These are phyloP conservation scores for Sarocladiaceae sp. DNA, from an alignment of 2,329 filamentous ascomycete species.

Conservation along the genomic window DNA sequence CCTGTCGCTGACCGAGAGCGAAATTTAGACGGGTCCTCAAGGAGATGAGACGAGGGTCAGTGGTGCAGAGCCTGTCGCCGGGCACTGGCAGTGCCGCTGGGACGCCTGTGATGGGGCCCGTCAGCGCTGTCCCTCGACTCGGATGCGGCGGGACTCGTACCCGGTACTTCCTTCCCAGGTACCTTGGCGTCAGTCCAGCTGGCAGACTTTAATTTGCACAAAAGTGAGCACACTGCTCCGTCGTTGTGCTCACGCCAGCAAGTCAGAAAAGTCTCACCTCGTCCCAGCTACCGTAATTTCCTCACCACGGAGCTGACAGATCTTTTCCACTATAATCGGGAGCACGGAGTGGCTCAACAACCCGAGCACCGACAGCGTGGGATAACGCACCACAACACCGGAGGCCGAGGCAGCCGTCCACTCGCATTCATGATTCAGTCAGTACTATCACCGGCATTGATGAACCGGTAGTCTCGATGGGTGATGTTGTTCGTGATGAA, in stretches of 20 bases:
- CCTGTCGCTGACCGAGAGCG: too few species aligned
- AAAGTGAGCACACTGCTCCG: background rate
- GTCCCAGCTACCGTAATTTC: background rate
- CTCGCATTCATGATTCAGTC: too few species aligned
- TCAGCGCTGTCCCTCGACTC: background rate
- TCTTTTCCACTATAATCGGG: background rate
- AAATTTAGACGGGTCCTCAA: slow-evolving; percentile 1
- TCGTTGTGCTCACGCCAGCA: background rate
- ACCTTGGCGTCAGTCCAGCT: background rate
- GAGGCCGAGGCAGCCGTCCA: background rate
- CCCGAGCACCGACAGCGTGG: background rate
- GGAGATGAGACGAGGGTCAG: background rate
- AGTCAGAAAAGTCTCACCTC: background rate
- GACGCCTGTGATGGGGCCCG: too few species aligned
- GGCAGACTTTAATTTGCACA: slow-evolving; percentile 4
- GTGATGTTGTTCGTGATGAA: too few species aligned
- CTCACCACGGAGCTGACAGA: slow-evolving; percentile 2
- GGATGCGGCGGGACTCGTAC: slow-evolving; percentile 4
- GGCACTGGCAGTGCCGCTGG: slow-evolving; percentile 3
- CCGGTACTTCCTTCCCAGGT: background rate
- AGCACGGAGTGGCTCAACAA: background rate
- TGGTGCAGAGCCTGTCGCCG: slow-evolving; percentile 1
- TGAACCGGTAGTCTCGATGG: too few species aligned
- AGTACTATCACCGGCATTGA: too few species aligned
- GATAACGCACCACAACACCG: background rate